Evolutionary conservation across 352 stramenopile genomes (phyloP), one percentile per base, ranked within the genome.

Genomic region (Thraustochytrium striatum): DNA sequence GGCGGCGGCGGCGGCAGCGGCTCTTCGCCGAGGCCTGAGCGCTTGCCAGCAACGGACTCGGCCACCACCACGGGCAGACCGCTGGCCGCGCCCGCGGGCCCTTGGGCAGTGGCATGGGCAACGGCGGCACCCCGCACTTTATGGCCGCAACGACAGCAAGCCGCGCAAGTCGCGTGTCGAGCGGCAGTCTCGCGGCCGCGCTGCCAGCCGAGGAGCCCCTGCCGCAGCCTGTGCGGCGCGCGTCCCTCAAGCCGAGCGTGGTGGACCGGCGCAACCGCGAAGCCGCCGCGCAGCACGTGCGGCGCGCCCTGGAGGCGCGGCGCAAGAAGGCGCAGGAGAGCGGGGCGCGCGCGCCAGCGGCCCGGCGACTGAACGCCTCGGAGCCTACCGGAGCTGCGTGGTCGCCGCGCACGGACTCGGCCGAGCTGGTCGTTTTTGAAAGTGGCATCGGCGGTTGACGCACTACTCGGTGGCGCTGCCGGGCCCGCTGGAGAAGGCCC

Each of bases 401-500:
- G 7, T 41, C 57, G 36, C 8, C 36, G 7, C n/a, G 25, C 36
- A 30, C 3, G 7, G 57, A 28, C 32, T 19, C 7, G 53, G 7
- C 33, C 8, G 44, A 57, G 28, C 43, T 75, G 2, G 65, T 75
- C 11, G 43, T 55, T 70, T 43, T 75, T 41, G 65, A n/a, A 75
- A 25, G 65, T 75, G 11, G 11, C 9, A n/a, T 38, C n/a, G 21
- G 44, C 43, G 47, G 5, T 75, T 11, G 65, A 75, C 36, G 52
- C 13, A n/a, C 11, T 75, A 75, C 25, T 75, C 65, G 0, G 65
- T 75, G 25, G 44, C 65, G 35, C 65, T 75, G 7, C 65, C 65
- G 19, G 65, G 65, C 11, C 41, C 65, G 3, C 25, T 41, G 3
- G 32, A 41, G 21, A 30, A 55, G 30, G 65, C 41, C 16, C 8